Evolutionary conservation across 164 flowering plant genomes (phyloP).

Genomic region (Tetrastigma voinierianum): DNA sequence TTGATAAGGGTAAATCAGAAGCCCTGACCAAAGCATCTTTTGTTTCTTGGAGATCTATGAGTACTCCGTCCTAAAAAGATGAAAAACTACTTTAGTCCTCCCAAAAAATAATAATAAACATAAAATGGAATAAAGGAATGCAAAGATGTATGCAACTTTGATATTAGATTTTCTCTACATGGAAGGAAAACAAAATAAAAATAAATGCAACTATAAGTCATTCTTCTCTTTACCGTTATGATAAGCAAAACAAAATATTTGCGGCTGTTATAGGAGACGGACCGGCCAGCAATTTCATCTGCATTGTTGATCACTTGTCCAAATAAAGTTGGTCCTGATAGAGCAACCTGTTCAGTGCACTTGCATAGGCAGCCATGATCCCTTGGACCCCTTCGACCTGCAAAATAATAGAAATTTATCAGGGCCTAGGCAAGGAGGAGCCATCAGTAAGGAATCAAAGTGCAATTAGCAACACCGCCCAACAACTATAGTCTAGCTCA

Average conservation of each 20-base stretch:
- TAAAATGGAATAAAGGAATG: too few relatives aligned
- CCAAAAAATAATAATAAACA: background rate
- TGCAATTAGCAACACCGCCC: too few relatives aligned
- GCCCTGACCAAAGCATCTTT: slow-evolving; percentile 78
- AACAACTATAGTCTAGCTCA: too few relatives aligned
- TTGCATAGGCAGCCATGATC: slow-evolving; percentile 77
- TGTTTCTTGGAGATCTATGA: slow-evolving; percentile 83
- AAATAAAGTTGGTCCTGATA: slow-evolving; percentile 91
- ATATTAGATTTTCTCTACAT: background rate
- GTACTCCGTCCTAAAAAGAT: slow-evolving; percentile 76
- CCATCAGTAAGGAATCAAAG: background rate
- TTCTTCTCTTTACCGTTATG: slow-evolving; percentile 52
- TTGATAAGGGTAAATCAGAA: slow-evolving; percentile 84
- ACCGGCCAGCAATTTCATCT: slow-evolving; percentile 63
- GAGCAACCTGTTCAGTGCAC: slow-evolving; percentile 58
- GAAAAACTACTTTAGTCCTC: background rate
- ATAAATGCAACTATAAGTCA: background rate
- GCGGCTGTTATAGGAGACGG: slow-evolving; percentile 33
- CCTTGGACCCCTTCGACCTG: slow-evolving; percentile 89
- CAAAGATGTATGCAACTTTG: too few relatives aligned
- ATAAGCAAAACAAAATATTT: slow-evolving; percentile 85
- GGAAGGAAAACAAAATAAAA: background rate
- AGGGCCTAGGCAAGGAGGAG: background rate
- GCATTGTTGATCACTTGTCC: slow-evolving; percentile 80
- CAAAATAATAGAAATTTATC: background rate